Conservation (phyloP, 2,329 filamentous ascomycete genomes). For the Neurospora sp. region DNA sequence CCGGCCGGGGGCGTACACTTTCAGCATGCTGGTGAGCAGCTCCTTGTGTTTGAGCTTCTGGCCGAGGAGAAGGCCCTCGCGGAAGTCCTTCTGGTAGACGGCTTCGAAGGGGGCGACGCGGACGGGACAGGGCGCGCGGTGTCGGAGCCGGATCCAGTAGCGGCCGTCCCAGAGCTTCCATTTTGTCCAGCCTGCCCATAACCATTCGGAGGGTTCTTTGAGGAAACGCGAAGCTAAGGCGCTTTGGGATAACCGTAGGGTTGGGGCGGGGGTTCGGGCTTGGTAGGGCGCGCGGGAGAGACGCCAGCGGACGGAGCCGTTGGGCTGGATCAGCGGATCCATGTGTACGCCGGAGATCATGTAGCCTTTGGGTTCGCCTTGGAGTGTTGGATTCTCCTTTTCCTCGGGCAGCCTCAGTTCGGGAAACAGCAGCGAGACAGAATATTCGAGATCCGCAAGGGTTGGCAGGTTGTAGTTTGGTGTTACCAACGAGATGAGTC, state of each 20-base stretch:
- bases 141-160: slow-evolving; percentile 46
- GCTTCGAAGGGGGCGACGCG: slow-evolving; percentile 35
- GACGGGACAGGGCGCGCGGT: slow-evolving; percentile 32
- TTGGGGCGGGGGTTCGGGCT: slow-evolving; percentile 26
- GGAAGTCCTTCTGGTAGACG: slow-evolving; percentile 37
- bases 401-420: slow-evolving; percentile 21
- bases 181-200: slow-evolving; percentile 20
- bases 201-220: slow-evolving; percentile 10
- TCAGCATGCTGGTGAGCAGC: slow-evolving; percentile 32
- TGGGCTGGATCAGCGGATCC: slow-evolving; percentile 23
- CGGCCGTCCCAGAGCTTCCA: slow-evolving; percentile 48
- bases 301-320: slow-evolving; percentile 28
- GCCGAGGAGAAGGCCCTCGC: slow-evolving; percentile 28
- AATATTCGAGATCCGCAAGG: slow-evolving; percentile 33
- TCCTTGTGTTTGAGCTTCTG: slow-evolving; percentile 18
- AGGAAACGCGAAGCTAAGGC: slow-evolving; percentile 6
- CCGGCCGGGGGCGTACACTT: slow-evolving; percentile 42
- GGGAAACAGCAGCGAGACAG: slow-evolving; percentile 40
- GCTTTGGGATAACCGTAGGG: slow-evolving; percentile 9
- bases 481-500: slow-evolving; percentile 39
- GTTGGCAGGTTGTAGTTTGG: slow-evolving; percentile 31
- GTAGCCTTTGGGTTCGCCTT: slow-evolving; percentile 24
- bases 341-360: slow-evolving; percentile 39
- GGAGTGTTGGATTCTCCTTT: background rate
- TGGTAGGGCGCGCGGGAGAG: slow-evolving; percentile 37